phyloP scores from a whole-genome alignment of 345 rosid species.

The Citrus trifoliata region DNA sequence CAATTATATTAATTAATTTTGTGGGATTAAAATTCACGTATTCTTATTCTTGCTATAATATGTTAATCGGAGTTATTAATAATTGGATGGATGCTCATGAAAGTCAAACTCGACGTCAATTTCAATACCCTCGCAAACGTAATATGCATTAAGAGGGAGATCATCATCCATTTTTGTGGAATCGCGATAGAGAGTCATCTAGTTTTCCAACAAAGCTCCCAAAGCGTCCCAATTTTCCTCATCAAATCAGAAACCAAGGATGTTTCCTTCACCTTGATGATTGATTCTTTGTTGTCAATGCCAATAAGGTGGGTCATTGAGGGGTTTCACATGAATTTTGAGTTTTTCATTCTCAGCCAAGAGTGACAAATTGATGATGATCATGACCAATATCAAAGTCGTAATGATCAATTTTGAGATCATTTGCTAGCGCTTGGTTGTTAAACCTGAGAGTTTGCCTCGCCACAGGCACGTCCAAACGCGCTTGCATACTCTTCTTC shows the following conservation, averaged over 20 bases:
- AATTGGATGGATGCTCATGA: no score
- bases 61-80: no score
- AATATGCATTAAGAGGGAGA: neutral
- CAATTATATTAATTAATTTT: no score
- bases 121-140: neutral
- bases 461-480: neutral
- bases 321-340: neutral
- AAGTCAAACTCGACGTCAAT: neutral
- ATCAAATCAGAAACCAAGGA: neutral
- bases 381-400: neutral
- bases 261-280: neutral
- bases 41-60: no score
- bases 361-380: neutral
- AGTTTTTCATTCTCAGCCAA: neutral
- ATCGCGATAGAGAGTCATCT: neutral
- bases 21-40: no score
- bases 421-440: neutral
- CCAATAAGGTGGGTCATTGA: neutral
- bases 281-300: no score
- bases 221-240: neutral
- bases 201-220: no score
- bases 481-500: neutral
- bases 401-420: neutral
- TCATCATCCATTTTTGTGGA: neutral
- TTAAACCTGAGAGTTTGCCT: conserved; percentile 1